A percentile compares a stretch with the other conserved stretches of the same genome.
Evolutionary conservation across 768 basidiomycete genomes (phyloP).

Genomic region (Suillus brevipes): DNA sequence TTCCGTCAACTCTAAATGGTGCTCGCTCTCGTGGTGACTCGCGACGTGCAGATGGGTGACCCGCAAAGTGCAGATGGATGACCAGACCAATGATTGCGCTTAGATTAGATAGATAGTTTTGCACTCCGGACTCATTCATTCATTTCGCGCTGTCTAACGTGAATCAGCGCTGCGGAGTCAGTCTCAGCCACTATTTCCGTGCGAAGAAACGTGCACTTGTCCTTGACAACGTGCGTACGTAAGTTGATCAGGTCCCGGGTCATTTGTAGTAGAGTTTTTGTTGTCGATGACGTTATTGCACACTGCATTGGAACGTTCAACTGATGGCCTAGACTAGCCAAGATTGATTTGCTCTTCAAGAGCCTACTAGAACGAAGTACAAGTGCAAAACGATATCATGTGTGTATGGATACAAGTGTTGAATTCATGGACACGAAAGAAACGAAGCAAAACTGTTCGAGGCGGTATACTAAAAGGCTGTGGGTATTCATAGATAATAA

Average conservation of each 20-base stretch:
- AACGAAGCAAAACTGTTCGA: neutral
- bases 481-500: constrained; percentile 16
- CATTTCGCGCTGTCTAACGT: neutral
- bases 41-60: neutral
- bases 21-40: neutral
- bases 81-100: no score
- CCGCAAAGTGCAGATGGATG: neutral
- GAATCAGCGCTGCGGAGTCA: neutral
- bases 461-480: constrained; percentile 3
- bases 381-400: neutral
- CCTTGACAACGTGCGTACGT: neutral
- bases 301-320: neutral
- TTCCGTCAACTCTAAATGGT: no score
- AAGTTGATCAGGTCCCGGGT: no score
- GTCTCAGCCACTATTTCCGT: neutral
- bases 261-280: neutral
- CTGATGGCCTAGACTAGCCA: neutral
- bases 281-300: no score
- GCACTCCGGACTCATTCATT: no score
- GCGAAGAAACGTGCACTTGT: no score
- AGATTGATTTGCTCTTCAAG: neutral
- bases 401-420: constrained; percentile 3
- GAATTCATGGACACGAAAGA: constrained; percentile 7
- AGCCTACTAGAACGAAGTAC: neutral
- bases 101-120: neutral